These are phyloP conservation scores for Neofusicoccum cordaticola DNA, from an alignment of 2,329 filamentous ascomycete genomes.

Conservation along the genomic window DNA sequence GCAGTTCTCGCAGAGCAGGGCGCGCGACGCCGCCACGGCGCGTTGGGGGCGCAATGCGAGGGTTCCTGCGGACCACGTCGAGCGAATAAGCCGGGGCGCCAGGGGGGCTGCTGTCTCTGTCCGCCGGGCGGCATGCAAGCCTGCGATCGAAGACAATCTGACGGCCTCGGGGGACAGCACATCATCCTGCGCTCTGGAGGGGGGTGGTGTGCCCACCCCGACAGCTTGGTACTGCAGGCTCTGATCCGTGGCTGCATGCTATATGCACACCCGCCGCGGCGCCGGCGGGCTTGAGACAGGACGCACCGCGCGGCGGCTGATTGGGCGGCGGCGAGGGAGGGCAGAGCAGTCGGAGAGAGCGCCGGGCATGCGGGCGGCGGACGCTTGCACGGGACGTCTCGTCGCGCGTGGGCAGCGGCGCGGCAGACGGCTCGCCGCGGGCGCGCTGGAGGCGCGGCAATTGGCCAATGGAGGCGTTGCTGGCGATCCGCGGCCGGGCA, in stretches of 20 bases:
- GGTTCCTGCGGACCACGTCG: conserved; percentile 10
- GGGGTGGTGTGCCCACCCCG: conserved; percentile 2
- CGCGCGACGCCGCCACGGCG: conserved; percentile 10
- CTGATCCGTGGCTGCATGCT: neutral
- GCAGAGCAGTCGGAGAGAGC: neutral
- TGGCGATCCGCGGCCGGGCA: neutral
- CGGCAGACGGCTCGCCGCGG: neutral
- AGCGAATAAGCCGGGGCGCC: conserved; percentile 3
- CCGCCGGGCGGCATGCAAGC: neutral
- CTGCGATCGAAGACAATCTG: conserved; percentile 6
- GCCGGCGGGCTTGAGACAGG: neutral
- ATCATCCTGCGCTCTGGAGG: conserved; percentile 6
- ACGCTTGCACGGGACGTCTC: neutral
- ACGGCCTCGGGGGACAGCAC: conserved; percentile 15
- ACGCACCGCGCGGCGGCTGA: neutral
- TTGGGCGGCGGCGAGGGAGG: neutral
- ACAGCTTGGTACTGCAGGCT: conserved; percentile 5
- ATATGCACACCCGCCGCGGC: neutral
- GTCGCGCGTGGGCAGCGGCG: neutral
- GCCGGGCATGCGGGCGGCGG: neutral
- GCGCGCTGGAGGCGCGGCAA: neutral
- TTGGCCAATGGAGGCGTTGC: neutral
- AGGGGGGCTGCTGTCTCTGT: conserved; percentile 1
- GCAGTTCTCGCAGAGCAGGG: conserved; percentile 7
- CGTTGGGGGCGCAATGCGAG: neutral